A percentile compares a stretch with the other conserved stretches of the same genome.
Conservation (phyloP, 495 filamentous ascomycete genomes). For the Trichoderma erinaceum region DNA sequence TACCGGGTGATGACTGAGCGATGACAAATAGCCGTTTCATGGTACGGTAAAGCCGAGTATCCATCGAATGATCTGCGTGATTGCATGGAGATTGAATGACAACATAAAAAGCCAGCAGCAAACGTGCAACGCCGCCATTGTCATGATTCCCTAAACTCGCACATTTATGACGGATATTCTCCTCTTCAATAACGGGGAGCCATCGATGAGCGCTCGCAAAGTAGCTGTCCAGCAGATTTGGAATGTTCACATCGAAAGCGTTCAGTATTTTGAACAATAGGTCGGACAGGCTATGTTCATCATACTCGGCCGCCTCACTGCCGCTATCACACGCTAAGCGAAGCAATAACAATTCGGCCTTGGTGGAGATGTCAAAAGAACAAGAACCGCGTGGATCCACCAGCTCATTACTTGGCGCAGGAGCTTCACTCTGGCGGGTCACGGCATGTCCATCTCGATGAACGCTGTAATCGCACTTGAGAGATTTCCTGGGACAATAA, state of each 20-base stretch:
- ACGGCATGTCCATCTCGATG: background rate
- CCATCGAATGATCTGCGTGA: background rate
- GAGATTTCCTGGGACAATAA: background rate
- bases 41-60: background rate
- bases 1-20: background rate
- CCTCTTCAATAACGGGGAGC: background rate
- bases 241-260: background rate
- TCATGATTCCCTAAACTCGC: background rate
- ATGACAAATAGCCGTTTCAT: background rate
- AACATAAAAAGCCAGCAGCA: background rate
- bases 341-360: background rate
- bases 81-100: background rate
- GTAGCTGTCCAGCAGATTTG: background rate
- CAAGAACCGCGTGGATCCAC: background rate
- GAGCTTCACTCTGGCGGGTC: background rate
- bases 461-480: background rate
- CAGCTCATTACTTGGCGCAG: background rate
- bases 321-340: background rate
- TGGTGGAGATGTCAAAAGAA: background rate
- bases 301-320: background rate
- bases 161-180: background rate
- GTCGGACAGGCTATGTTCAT: background rate
- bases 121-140: background rate
- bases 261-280: background rate
- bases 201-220: background rate